phyloP scores from a whole-genome alignment of 768 basidiomycete genomes.

The Tephrocybe rancida region DNA sequence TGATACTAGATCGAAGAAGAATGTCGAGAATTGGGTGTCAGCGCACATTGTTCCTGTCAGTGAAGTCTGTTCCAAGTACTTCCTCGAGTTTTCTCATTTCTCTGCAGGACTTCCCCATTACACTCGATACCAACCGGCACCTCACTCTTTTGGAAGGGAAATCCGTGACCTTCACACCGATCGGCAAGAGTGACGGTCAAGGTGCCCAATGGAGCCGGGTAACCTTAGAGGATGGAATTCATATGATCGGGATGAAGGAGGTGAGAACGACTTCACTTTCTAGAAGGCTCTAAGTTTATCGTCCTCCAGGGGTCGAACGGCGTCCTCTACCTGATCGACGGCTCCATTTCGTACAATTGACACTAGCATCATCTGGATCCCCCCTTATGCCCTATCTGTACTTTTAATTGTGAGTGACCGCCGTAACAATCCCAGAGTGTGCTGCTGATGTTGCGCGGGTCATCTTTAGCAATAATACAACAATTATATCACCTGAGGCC shows the following conservation, averaged over 20 bases:
- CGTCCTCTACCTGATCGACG: constrained; percentile 60
- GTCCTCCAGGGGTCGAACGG: constrained; percentile 53
- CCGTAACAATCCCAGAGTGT: too few species aligned
- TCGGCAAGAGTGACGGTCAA: constrained; percentile 32
- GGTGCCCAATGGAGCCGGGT: constrained; percentile 61
- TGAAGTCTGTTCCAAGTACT: background rate
- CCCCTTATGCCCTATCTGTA: background rate
- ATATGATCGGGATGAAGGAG: constrained; percentile 62
- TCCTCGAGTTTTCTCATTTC: background rate
- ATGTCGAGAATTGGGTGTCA: constrained; percentile 80
- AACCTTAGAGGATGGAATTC: constrained; percentile 54
- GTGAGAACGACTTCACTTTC: constrained; percentile 33
- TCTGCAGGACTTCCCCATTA: constrained; percentile 47
- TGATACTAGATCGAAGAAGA: constrained; percentile 57
- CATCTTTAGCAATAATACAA: too few species aligned
- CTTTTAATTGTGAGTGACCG: too few species aligned
- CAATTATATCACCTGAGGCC: too few species aligned
- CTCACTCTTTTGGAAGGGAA: constrained; percentile 62
- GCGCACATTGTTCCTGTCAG: constrained; percentile 83
- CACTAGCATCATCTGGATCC: background rate
- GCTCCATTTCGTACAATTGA: constrained; percentile 40
- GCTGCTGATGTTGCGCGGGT: too few species aligned
- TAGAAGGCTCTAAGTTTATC: background rate
- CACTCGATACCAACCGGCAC: constrained; percentile 47
- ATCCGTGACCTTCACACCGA: constrained; percentile 54